Conservation (phyloP, 176 grass and related monocot genomes). For the Ensete ventricosum region DNA sequence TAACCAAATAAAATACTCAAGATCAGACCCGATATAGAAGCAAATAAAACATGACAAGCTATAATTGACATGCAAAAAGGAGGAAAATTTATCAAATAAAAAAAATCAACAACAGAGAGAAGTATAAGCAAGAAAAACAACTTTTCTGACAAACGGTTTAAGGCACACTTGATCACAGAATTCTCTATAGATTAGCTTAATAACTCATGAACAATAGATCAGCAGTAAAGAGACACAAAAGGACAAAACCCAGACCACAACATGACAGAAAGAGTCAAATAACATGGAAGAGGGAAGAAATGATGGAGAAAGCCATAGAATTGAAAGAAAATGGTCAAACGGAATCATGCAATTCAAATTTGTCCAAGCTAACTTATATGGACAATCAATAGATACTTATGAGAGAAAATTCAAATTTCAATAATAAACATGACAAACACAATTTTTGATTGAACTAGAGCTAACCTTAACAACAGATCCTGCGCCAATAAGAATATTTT, state of each 20-base stretch:
- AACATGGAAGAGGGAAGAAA: background rate
- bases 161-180: background rate
- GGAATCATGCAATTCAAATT: no score
- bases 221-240: background rate
- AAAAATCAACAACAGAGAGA: no score
- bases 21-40: background rate
- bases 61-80: no score
- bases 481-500: slow-evolving; percentile 94
- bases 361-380: no score
- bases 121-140: background rate
- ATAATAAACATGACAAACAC: background rate
- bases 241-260: background rate
- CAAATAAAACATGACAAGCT: no score
- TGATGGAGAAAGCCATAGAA: background rate
- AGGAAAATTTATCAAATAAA: no score
- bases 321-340: no score
- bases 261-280: background rate
- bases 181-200: no score
- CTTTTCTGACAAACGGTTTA: background rate
- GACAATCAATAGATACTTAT: no score
- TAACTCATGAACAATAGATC: background rate
- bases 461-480: slow-evolving; percentile 88
- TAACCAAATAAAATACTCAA: background rate
- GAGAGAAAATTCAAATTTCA: background rate
- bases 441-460: background rate